Evolutionary conservation across 768 basidiomycete species (phyloP).

Genomic region (Phylloporus scabripes): DNA sequence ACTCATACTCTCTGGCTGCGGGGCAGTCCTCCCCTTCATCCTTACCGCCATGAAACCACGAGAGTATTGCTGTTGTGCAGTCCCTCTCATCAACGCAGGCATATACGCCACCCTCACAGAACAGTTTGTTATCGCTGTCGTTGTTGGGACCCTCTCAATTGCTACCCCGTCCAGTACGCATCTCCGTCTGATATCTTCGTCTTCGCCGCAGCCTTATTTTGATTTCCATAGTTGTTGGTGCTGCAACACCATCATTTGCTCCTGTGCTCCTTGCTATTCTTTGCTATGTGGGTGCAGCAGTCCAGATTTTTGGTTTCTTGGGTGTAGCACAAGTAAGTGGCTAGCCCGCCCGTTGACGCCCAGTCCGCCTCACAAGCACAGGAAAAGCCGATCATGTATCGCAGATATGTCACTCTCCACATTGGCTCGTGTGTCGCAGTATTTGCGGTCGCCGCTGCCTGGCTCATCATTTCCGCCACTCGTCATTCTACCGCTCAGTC

Average conservation of each 20-base stretch:
- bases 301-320: conserved; percentile 82
- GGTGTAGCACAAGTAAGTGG: conserved; percentile 66
- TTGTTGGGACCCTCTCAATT: conserved; percentile 68
- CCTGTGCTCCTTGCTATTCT: conserved; percentile 67
- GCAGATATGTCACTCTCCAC: conserved; percentile 68
- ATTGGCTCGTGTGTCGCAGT: conserved; percentile 46
- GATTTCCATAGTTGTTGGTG: conserved; percentile 67
- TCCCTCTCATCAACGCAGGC: conserved; percentile 86
- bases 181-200: conserved; percentile 1
- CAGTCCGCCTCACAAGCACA: conserved; percentile 26
- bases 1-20: neutral
- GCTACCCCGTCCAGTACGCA: conserved; percentile 73
- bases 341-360: neutral
- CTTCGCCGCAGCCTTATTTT: conserved; percentile 9
- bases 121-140: conserved; percentile 62
- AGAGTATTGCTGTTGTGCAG: conserved; percentile 91
- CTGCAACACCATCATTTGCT: conserved; percentile 73
- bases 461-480: conserved; percentile 76
- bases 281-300: conserved; percentile 67
- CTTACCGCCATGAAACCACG: conserved; percentile 55
- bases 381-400: conserved; percentile 64
- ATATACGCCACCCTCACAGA: conserved; percentile 77
- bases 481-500: conserved; percentile 67
- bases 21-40: neutral
- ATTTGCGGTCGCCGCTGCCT: conserved; percentile 74